Evolutionary conservation across 129 eudicot species (phyloP).

Genomic region (Pseudognaphalium luteoalbum): DNA sequence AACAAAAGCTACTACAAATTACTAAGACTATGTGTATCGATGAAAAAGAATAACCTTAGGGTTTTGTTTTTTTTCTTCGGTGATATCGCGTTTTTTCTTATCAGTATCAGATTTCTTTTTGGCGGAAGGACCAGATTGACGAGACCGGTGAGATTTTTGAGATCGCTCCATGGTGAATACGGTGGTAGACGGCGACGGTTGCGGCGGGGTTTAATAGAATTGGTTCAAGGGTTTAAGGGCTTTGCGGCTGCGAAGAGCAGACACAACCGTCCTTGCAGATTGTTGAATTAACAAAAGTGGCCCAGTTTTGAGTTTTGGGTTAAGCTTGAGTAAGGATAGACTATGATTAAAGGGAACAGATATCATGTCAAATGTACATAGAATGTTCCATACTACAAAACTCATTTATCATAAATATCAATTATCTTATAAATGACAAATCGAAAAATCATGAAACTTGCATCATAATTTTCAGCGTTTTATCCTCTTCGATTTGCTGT

Average conservation of each 20-base stretch:
- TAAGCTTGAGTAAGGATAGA: too few relatives aligned
- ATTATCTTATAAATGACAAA: too few relatives aligned
- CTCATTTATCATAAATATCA: too few relatives aligned
- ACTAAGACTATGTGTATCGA: neutral
- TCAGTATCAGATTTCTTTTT: constrained; percentile 53
- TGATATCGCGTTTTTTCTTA: constrained; percentile 46
- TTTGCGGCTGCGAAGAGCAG: constrained; percentile 20
- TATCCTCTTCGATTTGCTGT: too few relatives aligned
- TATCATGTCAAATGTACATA: too few relatives aligned
- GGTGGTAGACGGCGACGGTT: neutral
- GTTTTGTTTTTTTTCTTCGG: constrained; percentile 46
- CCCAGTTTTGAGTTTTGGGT: neutral
- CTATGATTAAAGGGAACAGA: too few relatives aligned
- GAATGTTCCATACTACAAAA: too few relatives aligned
- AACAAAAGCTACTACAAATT: neutral
- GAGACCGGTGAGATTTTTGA: constrained; percentile 73
- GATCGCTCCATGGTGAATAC: constrained; percentile 38
- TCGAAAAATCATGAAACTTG: too few relatives aligned
- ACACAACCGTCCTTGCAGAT: constrained; percentile 25
- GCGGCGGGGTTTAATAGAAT: constrained; percentile 23
- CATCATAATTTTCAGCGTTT: too few relatives aligned
- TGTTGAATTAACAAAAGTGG: constrained; percentile 8
- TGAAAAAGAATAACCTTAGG: constrained; percentile 54
- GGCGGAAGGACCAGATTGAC: constrained; percentile 76
- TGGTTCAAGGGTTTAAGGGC: constrained; percentile 34